Percentiles rank a stretch among this genome's conserved stretches.
Conservation (phyloP, 163 green algal genomes). For the Coccomyxa subellipsoidea region DNA sequence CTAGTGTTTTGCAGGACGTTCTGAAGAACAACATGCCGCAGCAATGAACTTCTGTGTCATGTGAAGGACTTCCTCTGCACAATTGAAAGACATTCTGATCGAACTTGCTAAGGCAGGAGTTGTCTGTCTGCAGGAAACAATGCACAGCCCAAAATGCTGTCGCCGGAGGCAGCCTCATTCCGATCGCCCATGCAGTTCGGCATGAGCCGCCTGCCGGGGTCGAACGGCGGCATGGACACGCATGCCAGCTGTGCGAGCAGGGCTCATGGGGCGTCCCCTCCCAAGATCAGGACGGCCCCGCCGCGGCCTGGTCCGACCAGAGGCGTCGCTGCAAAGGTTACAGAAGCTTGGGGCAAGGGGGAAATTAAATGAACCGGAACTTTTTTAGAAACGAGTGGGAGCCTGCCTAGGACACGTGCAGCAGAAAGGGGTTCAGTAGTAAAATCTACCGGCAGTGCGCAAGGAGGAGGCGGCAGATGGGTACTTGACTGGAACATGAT, state of each 20-base stretch:
- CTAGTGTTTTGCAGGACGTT: no score
- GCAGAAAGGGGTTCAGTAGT: no score
- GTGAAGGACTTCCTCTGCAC: no score
- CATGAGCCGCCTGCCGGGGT: not conserved
- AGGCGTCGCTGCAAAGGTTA: not conserved
- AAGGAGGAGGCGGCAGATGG: no score
- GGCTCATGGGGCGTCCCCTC: not conserved
- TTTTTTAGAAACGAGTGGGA: no score
- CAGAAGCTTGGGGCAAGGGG: not conserved
- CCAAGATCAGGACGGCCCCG: not conserved
- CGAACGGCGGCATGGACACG: no score
- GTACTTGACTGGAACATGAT: no score
- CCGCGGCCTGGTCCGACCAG: not conserved
- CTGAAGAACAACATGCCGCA: no score
- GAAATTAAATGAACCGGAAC: not conserved
- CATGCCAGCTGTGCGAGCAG: not conserved
- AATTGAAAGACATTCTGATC: no score
- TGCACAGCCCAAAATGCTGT: not conserved
- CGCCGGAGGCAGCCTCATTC: not conserved
- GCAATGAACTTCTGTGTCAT: no score
- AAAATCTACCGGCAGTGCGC: no score
- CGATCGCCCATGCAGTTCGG: constrained; percentile 1
- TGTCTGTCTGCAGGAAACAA: not conserved
- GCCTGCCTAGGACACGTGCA: no score
- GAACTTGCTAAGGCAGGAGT: not conserved